Percentiles rank a stretch among this genome's conserved stretches.
phyloP scores from a whole-genome alignment of 140 eudicot species.

The Artemisia princeps region DNA sequence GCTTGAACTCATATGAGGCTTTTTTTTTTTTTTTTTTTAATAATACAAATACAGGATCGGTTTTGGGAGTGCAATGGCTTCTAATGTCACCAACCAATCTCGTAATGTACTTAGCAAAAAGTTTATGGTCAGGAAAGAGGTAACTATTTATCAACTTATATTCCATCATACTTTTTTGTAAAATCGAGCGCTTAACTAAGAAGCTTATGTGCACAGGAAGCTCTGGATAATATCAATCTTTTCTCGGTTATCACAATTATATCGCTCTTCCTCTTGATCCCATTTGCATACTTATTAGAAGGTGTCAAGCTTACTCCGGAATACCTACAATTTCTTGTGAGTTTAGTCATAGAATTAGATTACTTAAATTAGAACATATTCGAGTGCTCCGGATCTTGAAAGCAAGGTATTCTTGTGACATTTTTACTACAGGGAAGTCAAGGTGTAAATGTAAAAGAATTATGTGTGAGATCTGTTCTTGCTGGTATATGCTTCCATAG shows the following conservation, averaged over 20 bases:
- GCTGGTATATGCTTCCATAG: constrained; percentile 87
- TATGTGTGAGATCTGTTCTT: constrained; percentile 47
- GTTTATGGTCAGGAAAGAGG: constrained; percentile 73
- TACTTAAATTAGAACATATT: not conserved
- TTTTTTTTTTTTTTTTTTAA: too few species aligned
- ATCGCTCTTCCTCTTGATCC: constrained; percentile 53
- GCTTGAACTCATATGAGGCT: not conserved
- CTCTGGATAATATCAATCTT: constrained; percentile 84
- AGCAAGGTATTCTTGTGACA: not conserved
- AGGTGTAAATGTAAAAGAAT: constrained; percentile 60
- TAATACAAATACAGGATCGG: constrained; percentile 81
- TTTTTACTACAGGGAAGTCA: constrained; percentile 44
- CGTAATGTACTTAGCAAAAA: constrained; percentile 90
- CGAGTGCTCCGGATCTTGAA: constrained; percentile 6
- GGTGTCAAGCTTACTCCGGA: constrained; percentile 81
- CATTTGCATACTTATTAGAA: constrained; percentile 52
- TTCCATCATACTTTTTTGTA: not conserved
- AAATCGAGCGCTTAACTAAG: not conserved
- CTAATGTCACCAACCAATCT: constrained; percentile 81
- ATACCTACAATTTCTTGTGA: constrained; percentile 62
- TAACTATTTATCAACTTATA: constrained; percentile 8
- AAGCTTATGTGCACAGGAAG: constrained; percentile 46
- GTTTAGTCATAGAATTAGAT: constrained; percentile 25
- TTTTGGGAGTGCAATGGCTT: constrained; percentile 93
- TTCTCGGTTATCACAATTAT: constrained; percentile 66